Conservation (phyloP, 2,329 filamentous ascomycete genomes). For the Pyrenophora graminea region DNA sequence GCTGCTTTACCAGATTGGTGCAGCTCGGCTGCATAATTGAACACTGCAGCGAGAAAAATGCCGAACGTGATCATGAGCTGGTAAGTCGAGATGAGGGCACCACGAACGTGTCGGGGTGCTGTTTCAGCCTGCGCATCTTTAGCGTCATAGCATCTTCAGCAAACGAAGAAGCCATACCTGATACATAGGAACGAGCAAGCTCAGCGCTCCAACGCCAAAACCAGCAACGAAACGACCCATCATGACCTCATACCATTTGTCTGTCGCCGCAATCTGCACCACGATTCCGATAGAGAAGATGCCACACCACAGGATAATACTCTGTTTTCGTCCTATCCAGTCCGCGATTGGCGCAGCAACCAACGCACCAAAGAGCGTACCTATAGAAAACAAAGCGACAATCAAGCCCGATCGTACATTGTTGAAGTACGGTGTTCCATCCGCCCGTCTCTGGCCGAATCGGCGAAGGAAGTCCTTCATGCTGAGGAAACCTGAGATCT, state of each 20-base stretch:
- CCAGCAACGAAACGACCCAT: slow-evolving; percentile 65
- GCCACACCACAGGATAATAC: slow-evolving; percentile 63
- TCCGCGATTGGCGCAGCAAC: slow-evolving; percentile 62
- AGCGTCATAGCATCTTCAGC: background rate
- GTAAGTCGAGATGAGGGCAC: slow-evolving; percentile 64
- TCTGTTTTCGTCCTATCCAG: slow-evolving; percentile 61
- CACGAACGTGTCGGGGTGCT: slow-evolving; percentile 65
- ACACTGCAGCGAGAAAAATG: slow-evolving; percentile 57
- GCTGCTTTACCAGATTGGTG: slow-evolving; percentile 49
- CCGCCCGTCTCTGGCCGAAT: slow-evolving; percentile 22
- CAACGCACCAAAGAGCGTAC: slow-evolving; percentile 74
- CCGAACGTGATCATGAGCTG: slow-evolving; percentile 71
- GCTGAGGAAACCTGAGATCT: slow-evolving; percentile 38
- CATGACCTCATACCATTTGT: slow-evolving; percentile 66
- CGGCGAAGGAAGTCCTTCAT: slow-evolving; percentile 37
- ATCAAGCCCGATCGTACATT: slow-evolving; percentile 38
- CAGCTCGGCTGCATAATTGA: slow-evolving; percentile 64
- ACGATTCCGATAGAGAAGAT: slow-evolving; percentile 66
- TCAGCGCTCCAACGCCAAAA: slow-evolving; percentile 66
- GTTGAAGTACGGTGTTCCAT: slow-evolving; percentile 31
- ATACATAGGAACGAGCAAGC: slow-evolving; percentile 63
- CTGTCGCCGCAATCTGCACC: slow-evolving; percentile 64
- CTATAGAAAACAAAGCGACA: slow-evolving; percentile 61
- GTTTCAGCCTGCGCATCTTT: slow-evolving; percentile 55
- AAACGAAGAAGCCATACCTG: slow-evolving; percentile 42